phyloP scores from a whole-genome alignment of 495 filamentous ascomycete species.

The Aspergillus baeticus region DNA sequence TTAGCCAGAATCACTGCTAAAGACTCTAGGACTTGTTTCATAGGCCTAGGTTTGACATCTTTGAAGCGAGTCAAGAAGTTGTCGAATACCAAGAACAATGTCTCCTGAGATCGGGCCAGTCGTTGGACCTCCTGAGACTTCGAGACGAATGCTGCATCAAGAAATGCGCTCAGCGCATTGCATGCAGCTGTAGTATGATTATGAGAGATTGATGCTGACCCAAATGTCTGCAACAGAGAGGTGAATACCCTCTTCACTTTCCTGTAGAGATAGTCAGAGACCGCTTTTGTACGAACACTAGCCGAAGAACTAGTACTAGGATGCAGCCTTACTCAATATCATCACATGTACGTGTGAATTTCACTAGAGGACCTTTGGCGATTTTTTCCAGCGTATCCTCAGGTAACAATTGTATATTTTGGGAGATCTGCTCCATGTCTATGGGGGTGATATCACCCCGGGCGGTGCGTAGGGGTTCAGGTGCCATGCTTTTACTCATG shows the following conservation, averaged over 20 bases:
- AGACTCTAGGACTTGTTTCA: conserved; percentile 68
- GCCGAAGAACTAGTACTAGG: conserved; percentile 2
- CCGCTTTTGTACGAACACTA: not conserved
- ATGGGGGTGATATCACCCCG: conserved; percentile 9
- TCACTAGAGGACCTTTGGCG: conserved; percentile 38
- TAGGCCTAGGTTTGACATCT: conserved; percentile 67
- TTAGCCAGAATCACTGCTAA: conserved; percentile 51
- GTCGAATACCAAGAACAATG: conserved; percentile 61
- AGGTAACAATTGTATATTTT: conserved; percentile 38
- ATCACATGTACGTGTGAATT: conserved; percentile 34
- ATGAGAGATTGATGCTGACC: conserved; percentile 36
- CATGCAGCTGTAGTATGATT: conserved; percentile 42
- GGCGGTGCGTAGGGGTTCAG: conserved; percentile 17
- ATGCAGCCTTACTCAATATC: conserved; percentile 33
- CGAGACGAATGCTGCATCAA: conserved; percentile 44
- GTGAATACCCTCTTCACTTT: conserved; percentile 39
- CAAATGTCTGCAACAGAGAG: conserved; percentile 37
- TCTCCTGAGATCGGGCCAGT: conserved; percentile 46
- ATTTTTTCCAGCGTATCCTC: conserved; percentile 38
- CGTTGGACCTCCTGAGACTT: conserved; percentile 27
- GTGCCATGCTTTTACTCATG: conserved; percentile 24
- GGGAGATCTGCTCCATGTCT: conserved; percentile 38
- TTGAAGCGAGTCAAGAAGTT: conserved; percentile 75
- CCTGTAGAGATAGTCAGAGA: conserved; percentile 28
- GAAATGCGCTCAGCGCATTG: conserved; percentile 46